phyloP scores from a whole-genome alignment of 345 rosid genomes.

The Brassica incana region DNA sequence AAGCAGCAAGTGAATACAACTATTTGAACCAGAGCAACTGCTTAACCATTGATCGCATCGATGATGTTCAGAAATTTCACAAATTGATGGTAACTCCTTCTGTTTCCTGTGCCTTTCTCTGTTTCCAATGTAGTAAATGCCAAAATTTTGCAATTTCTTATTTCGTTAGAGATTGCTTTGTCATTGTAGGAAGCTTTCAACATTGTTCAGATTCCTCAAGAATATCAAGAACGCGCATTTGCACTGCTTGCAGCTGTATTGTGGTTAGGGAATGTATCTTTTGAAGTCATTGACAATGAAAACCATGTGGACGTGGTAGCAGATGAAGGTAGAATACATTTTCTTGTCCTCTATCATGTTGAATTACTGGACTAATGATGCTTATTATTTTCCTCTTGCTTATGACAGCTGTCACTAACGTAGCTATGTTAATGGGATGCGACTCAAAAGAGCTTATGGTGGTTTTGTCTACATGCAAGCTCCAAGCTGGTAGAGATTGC shows the following conservation, averaged over 20 bases:
- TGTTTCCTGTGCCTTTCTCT: neutral
- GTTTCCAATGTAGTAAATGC: neutral
- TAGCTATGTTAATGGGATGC: conserved; percentile 75
- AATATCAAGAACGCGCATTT: conserved; percentile 74
- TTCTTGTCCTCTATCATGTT: conserved; percentile 1
- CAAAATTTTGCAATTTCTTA: neutral
- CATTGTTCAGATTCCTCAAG: conserved; percentile 60
- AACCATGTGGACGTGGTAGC: conserved; percentile 75
- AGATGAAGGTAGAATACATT: conserved; percentile 64
- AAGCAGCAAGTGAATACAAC: conserved; percentile 66
- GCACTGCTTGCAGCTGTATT: conserved; percentile 75
- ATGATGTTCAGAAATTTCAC: conserved; percentile 64
- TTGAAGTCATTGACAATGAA: conserved; percentile 65
- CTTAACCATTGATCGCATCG: conserved; percentile 64
- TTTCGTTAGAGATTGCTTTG: neutral
- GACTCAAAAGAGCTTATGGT: conserved; percentile 51
- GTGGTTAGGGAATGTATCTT: conserved; percentile 85
- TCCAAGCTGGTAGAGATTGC: conserved; percentile 67
- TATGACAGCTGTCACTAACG: conserved; percentile 62
- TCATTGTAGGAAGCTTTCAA: conserved; percentile 67
- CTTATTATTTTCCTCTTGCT: conserved; percentile 21
- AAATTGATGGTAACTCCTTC: conserved; percentile 59
- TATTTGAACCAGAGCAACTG: conserved; percentile 87
- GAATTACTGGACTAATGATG: neutral
- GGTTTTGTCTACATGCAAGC: conserved; percentile 68